Conservation (phyloP, 2,329 filamentous ascomycete species). For the Coniella lustricola region DNA sequence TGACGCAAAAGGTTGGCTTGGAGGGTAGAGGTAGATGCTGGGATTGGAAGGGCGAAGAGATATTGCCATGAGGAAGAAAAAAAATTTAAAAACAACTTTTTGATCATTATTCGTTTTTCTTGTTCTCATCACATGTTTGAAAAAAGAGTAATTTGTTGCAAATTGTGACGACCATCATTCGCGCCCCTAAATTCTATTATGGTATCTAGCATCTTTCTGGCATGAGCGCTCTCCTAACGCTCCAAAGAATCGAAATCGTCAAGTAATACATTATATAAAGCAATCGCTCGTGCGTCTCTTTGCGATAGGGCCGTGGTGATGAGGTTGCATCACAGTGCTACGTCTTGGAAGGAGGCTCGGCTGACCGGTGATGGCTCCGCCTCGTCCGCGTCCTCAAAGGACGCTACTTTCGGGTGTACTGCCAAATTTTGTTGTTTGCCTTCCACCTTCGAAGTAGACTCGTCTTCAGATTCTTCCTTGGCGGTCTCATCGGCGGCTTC, state of each 20-base stretch:
- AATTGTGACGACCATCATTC: not conserved
- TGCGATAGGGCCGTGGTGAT: not conserved
- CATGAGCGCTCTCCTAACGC: not conserved
- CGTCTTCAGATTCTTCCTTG: conserved; percentile 31
- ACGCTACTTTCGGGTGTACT: conserved; percentile 32
- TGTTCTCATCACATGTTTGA: no score
- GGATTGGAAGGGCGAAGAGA: conserved; percentile 63
- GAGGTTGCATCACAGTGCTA: conserved; percentile 41
- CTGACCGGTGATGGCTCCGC: conserved; percentile 42
- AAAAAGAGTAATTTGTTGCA: not conserved
- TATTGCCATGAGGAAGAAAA: conserved; percentile 41
- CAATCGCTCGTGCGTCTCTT: not conserved
- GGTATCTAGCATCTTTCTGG: conserved; percentile 5
- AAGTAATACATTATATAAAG: conserved; percentile 4
- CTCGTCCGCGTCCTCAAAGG: conserved; percentile 30
- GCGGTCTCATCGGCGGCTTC: conserved; percentile 32
- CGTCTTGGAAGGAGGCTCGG: conserved; percentile 56
- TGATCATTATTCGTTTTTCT: no score
- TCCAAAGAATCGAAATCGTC: not conserved
- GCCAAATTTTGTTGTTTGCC: conserved; percentile 50
- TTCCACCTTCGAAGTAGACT: conserved; percentile 51
- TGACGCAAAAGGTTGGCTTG: conserved; percentile 38
- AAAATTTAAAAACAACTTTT: no score
- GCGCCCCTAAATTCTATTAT: conserved; percentile 5
- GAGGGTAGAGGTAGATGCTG: conserved; percentile 56